Evolutionary conservation across 768 basidiomycete genomes (phyloP).

Genomic region (Tulasnella sp.): DNA sequence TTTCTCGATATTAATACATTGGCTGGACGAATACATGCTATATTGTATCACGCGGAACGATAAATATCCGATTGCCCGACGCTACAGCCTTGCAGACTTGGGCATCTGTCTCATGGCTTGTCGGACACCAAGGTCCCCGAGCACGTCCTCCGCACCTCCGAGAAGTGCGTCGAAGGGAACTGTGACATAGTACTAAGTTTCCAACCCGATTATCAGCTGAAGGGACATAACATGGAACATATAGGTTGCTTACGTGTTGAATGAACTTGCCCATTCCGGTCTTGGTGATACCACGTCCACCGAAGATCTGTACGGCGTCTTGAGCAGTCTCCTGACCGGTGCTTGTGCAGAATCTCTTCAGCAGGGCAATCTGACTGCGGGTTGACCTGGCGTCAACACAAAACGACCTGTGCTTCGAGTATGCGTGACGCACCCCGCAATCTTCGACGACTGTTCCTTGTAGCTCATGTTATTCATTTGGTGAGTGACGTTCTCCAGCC

Average conservation of each 20-base stretch:
- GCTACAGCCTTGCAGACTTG: conserved; percentile 7
- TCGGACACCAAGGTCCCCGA: conserved; percentile 71
- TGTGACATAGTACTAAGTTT: conserved; percentile 67
- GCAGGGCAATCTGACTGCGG: conserved; percentile 54
- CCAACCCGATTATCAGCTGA: conserved; percentile 2
- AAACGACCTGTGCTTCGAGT: not conserved
- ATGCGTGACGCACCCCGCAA: conserved; percentile 53
- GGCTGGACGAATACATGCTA: not conserved
- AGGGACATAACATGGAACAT: not conserved
- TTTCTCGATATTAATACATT: not conserved
- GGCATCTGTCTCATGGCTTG: conserved; percentile 73
- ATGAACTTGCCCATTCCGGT: conserved; percentile 72
- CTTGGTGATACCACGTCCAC: conserved; percentile 66
- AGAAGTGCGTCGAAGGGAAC: conserved; percentile 77
- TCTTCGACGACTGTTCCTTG: conserved; percentile 59
- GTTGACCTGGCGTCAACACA: conserved; percentile 31
- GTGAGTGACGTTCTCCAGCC: conserved; percentile 79
- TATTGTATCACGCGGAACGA: not conserved
- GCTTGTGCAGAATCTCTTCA: conserved; percentile 72
- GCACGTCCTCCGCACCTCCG: conserved; percentile 48
- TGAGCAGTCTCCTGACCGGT: conserved; percentile 71
- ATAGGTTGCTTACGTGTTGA: conserved; percentile 43
- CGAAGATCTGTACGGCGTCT: conserved; percentile 44
- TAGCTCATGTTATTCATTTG: conserved; percentile 86
- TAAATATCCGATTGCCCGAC: not conserved